Evolutionary conservation across 2,329 filamentous ascomycete genomes (phyloP), one percentile per base, ranked within the genome.

Genomic region (Ophiosphaerella herpotricha): DNA sequence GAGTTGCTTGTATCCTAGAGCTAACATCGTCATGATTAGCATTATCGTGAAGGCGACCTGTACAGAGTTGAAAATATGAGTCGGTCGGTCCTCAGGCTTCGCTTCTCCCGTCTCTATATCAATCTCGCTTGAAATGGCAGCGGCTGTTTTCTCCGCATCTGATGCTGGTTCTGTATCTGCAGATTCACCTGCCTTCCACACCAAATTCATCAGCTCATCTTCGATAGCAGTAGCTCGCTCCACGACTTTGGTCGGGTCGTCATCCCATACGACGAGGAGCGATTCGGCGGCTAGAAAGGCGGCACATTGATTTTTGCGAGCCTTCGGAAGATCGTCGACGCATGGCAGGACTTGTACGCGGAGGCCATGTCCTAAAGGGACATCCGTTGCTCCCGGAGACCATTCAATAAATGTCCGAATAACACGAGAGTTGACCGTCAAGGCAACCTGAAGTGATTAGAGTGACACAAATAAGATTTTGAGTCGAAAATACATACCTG

Each of bases 231-330:
- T 85, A 39, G 88, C 89, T 46, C 89, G 80, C 50, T 83, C 75
- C 4, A 91, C 79, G 9, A 93, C 76, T 63, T 90, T 85, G 47
- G 87, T 78, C 0, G 89, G 83, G 49, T 92, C 88, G 58, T 93
- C 89, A 58, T 93, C 89, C 90, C 90, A 94, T 1, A 93, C 88
- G 1, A 93, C 77, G 1, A 94, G 76, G 4, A 92, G 77, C 4
- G 83, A 83, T 55, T 89, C 86, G 0, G 83, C 83, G 2, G 87
- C 85, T 35, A 93, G 80, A 67, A 93, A 92, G 7, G 90, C 89
- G 11, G 89, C 89, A 57, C 88, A 91, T 67, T 94, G 90, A 67
- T 90, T 84, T 70, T 90, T 92, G 50, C 89, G 81, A 6, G 83
- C 86, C 18, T 76, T 71, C 1, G 83, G 81, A 5, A 89, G 74